These are phyloP conservation scores for Avena atlantica DNA, from an alignment of 176 grass and related monocot species.

Conservation along the genomic window DNA sequence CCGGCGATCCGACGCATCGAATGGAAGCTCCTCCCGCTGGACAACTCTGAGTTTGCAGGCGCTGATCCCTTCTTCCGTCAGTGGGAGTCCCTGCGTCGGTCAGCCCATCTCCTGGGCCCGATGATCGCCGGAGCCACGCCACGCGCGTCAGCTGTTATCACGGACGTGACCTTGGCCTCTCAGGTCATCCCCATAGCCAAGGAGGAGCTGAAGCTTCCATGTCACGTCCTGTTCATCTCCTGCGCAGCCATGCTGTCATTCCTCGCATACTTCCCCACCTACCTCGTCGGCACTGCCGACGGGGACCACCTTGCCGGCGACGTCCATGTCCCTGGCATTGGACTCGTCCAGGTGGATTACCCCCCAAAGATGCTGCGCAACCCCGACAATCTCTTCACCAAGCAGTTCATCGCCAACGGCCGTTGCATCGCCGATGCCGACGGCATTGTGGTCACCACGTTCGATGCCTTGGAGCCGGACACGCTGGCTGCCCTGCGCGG, in stretches of 20 bases:
- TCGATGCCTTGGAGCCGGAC: conserved; percentile 55
- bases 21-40: conserved; percentile 45
- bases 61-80: conserved; percentile 62
- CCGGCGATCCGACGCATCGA: conserved; percentile 56
- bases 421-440: conserved; percentile 24
- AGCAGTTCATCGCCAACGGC: conserved; percentile 59
- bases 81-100: conserved; percentile 58
- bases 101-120: conserved; percentile 50
- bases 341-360: not conserved
- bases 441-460: conserved; percentile 59
- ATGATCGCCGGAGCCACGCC: conserved; percentile 41
- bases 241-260: conserved; percentile 62
- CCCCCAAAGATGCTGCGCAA: conserved; percentile 50
- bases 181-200: conserved; percentile 47
- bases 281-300: not conserved
- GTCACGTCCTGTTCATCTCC: conserved; percentile 62
- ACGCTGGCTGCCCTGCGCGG: conserved; percentile 51
- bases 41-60: conserved; percentile 4
- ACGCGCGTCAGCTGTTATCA: conserved; percentile 49
- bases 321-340: conserved; percentile 51
- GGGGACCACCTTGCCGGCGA: conserved; percentile 15
- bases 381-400: conserved; percentile 56
- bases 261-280: conserved; percentile 36
- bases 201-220: conserved; percentile 19
- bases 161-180: conserved; percentile 46